These are phyloP conservation scores for Lepidium africanum DNA, from an alignment of 345 rosid genomes.

Conservation along the genomic window DNA sequence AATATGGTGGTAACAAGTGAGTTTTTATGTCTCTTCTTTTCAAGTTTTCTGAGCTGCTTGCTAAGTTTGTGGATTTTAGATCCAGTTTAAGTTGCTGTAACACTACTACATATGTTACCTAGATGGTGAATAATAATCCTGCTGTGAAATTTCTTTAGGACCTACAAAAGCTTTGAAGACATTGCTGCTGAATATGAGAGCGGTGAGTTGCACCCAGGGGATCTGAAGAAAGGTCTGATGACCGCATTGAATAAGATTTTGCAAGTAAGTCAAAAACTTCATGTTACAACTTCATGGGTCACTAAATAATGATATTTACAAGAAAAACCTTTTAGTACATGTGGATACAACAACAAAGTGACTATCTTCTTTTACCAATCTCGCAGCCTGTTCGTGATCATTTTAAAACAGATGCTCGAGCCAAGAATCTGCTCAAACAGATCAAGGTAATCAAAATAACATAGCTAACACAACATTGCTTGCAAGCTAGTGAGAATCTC, in stretches of 20 bases:
- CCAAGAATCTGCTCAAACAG: slow-evolving; percentile 63
- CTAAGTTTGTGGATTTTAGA: not conserved
- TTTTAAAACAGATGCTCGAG: slow-evolving; percentile 44
- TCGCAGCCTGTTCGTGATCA: slow-evolving; percentile 83
- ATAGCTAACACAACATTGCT: not conserved
- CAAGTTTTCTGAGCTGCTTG: not conserved
- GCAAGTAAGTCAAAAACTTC: slow-evolving; percentile 37
- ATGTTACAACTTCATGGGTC: not conserved
- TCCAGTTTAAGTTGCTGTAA: not conserved
- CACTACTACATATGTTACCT: not conserved
- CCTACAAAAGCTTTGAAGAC: slow-evolving; percentile 52
- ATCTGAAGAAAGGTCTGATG: slow-evolving; percentile 61
- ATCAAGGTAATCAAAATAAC: slow-evolving; percentile 51
- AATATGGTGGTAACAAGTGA: slow-evolving; percentile 78
- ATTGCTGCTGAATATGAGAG: slow-evolving; percentile 60
- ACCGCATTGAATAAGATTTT: slow-evolving; percentile 62
- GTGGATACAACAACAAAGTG: not conserved
- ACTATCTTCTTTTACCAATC: not conserved
- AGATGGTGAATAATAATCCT: not conserved
- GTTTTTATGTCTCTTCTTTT: slow-evolving; percentile 4
- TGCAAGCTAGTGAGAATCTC: not conserved
- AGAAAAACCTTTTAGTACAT: not conserved
- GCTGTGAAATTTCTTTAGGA: slow-evolving; percentile 33
- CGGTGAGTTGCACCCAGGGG: slow-evolving; percentile 64
- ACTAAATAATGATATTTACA: not conserved